Conservation (phyloP, 306 rosid species). For the Abrus pulchellus region DNA sequence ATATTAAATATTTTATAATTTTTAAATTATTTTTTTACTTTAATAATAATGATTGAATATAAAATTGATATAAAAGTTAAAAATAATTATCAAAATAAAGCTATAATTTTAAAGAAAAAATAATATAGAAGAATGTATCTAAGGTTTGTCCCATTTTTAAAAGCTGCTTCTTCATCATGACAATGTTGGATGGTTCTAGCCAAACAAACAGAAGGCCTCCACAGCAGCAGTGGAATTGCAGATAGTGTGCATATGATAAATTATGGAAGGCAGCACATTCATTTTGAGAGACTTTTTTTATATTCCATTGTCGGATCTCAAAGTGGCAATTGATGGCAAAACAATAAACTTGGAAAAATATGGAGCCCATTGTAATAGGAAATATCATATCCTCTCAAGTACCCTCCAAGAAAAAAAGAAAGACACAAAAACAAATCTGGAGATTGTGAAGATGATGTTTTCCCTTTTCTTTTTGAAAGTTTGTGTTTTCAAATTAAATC, state of each 20-base stretch:
- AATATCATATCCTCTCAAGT: conserved; percentile 44
- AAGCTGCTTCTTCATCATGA: conserved; percentile 48
- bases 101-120: too few relatives aligned
- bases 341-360: conserved; percentile 37
- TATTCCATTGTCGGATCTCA: conserved; percentile 51
- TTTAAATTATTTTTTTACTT: too few relatives aligned
- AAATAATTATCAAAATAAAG: too few relatives aligned
- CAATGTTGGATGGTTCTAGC: conserved; percentile 37
- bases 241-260: conserved; percentile 13
- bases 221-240: conserved; percentile 29
- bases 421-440: neutral
- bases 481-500: neutral
- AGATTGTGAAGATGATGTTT: neutral
- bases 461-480: neutral
- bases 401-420: neutral
- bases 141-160: conserved; percentile 22
- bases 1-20: too few relatives aligned
- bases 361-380: conserved; percentile 46
- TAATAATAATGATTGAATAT: too few relatives aligned
- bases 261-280: conserved; percentile 37
- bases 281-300: conserved; percentile 11
- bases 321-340: conserved; percentile 56
- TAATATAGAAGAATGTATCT: neutral
- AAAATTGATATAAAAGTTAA: too few relatives aligned
- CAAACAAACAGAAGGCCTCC: conserved; percentile 39